These are phyloP conservation scores for Fusarium tuaranense DNA, from an alignment of 2,329 filamentous ascomycete species.

Conservation along the genomic window DNA sequence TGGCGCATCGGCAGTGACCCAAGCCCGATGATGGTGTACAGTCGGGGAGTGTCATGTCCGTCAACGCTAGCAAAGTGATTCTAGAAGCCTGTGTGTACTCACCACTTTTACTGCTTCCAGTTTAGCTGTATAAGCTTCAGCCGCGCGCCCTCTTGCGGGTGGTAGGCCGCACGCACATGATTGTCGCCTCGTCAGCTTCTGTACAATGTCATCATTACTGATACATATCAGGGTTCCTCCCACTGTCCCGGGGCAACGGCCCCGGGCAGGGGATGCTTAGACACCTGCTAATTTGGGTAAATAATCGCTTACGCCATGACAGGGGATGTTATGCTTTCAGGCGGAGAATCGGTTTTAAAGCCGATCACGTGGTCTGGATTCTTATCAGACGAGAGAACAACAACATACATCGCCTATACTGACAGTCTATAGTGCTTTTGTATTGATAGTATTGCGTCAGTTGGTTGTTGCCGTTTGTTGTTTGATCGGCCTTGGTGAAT, in stretches of 20 bases:
- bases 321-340: neutral
- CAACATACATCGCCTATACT: neutral
- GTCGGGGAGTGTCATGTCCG: constrained; percentile 57
- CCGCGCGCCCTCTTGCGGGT: constrained; percentile 68
- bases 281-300: neutral
- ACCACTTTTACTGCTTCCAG: constrained; percentile 56
- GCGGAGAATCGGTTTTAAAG: neutral
- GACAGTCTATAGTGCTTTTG: neutral
- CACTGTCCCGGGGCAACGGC: too few species aligned
- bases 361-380: neutral
- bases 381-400: neutral
- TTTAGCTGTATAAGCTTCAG: constrained; percentile 54
- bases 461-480: neutral
- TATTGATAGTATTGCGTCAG: neutral
- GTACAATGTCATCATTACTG: constrained; percentile 49
- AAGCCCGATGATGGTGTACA: constrained; percentile 72
- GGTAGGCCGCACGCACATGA: constrained; percentile 70
- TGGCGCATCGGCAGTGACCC: constrained; percentile 70
- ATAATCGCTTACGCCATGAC: neutral
- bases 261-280: constrained; percentile 40
- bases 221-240: constrained; percentile 55
- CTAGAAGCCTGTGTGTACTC: constrained; percentile 61
- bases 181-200: constrained; percentile 65
- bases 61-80: constrained; percentile 63
- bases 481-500: neutral